Conservation (phyloP, 257 asterid species). For the Cinchona pubescens region DNA sequence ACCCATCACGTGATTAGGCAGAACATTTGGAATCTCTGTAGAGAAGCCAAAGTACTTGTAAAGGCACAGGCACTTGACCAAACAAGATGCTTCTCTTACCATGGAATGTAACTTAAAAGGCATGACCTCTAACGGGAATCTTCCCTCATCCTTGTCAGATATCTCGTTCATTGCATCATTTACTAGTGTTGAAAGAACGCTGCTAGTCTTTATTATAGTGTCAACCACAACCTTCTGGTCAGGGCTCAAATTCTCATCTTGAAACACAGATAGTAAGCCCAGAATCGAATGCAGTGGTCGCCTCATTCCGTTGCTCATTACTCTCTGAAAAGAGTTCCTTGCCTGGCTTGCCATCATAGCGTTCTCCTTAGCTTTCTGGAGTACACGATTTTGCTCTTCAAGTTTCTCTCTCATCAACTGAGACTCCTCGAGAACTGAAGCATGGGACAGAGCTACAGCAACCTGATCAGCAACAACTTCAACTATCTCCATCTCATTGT, state of each 20-base stretch:
- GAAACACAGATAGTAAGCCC: slow-evolving; percentile 36
- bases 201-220: slow-evolving; percentile 33
- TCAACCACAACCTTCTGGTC: slow-evolving; percentile 42
- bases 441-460: slow-evolving; percentile 49
- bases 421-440: slow-evolving; percentile 50
- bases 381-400: slow-evolving; percentile 34
- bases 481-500: slow-evolving; percentile 44
- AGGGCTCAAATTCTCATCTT: slow-evolving; percentile 25
- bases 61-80: slow-evolving; percentile 38
- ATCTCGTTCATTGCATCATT: slow-evolving; percentile 49
- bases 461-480: slow-evolving; percentile 58
- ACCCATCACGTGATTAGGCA: slow-evolving; percentile 46
- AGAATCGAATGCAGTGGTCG: slow-evolving; percentile 44
- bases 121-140: slow-evolving; percentile 35
- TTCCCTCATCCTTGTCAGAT: slow-evolving; percentile 48
- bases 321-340: slow-evolving; percentile 41
- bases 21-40: slow-evolving; percentile 29
- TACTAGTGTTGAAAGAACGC: slow-evolving; percentile 36
- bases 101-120: slow-evolving; percentile 38
- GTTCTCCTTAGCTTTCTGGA: slow-evolving; percentile 38
- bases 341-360: slow-evolving; percentile 49
- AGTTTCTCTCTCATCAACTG: slow-evolving; percentile 39
- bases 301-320: slow-evolving; percentile 53
- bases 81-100: slow-evolving; percentile 41
- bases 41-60: slow-evolving; percentile 38